Evolutionary conservation across 164 flowering plant genomes (phyloP).

Genomic region (Kingdonia uniflora): DNA sequence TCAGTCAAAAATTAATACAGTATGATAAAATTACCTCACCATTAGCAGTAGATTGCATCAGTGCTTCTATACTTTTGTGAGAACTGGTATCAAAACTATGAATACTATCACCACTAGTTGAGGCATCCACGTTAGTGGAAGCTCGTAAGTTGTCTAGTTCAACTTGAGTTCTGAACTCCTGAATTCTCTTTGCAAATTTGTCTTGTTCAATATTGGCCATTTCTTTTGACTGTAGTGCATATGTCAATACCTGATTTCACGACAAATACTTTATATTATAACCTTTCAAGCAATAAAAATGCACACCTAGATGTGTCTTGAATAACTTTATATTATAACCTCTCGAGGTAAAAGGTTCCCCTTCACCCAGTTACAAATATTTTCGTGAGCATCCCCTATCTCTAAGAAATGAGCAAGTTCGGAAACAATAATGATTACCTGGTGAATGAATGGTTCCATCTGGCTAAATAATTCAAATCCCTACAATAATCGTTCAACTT

Average conservation of each 20-base stretch:
- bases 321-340: no score
- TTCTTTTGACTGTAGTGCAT: constrained; percentile 88
- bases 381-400: neutral
- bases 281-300: neutral
- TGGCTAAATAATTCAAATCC: constrained; percentile 72
- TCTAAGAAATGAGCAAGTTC: neutral
- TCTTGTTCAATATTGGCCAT: constrained; percentile 65
- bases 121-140: constrained; percentile 34
- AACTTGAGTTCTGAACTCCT: constrained; percentile 80
- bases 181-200: constrained; percentile 81
- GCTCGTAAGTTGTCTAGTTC: constrained; percentile 49
- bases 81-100: constrained; percentile 37
- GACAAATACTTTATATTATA: constrained; percentile 2
- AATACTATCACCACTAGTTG: constrained; percentile 34
- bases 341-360: no score
- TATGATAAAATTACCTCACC: constrained; percentile 39
- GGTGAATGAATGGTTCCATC: constrained; percentile 82
- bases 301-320: no score
- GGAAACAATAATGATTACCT: constrained; percentile 30
- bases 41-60: constrained; percentile 53
- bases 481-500: constrained; percentile 18
- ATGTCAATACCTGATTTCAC: constrained; percentile 64
- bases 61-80: constrained; percentile 56
- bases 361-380: no score
- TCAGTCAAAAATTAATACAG: neutral